A percentile compares a stretch with the other conserved stretches of the same genome.
These are phyloP conservation scores for Cryptosporidium ryanae DNA, from an alignment of 169 alveolate species.

Conservation along the genomic window DNA sequence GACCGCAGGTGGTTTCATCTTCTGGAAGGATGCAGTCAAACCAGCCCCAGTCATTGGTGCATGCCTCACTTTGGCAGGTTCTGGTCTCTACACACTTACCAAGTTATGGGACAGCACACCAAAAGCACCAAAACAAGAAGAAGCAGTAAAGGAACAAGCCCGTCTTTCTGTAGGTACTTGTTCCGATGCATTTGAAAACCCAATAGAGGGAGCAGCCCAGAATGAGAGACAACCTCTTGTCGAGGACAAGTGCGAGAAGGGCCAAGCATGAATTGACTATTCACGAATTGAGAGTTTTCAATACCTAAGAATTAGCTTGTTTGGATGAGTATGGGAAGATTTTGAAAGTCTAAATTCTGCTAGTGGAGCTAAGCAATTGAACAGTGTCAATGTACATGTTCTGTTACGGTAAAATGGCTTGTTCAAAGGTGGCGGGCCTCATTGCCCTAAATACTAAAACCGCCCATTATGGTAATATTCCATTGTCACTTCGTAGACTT, in stretches of 20 bases:
- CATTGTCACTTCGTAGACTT: too few relatives aligned
- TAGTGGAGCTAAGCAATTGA: too few relatives aligned
- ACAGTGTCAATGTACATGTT: conserved; percentile 8
- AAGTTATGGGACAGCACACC: conserved; percentile 71
- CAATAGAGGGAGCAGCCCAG: conserved; percentile 37
- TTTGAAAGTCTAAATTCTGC: background rate
- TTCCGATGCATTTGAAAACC: conserved; percentile 71
- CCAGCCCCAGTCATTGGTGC: conserved; percentile 75
- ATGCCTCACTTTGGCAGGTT: conserved; percentile 70
- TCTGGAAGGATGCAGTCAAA: conserved; percentile 53
- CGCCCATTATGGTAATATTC: too few relatives aligned
- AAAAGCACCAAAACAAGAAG: conserved; percentile 60
- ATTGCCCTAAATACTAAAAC: too few relatives aligned
- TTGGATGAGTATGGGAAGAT: conserved; percentile 2
- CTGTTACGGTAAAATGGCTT: too few relatives aligned
- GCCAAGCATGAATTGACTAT: conserved; percentile 25
- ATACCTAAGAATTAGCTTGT: background rate
- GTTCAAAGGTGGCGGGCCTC: too few relatives aligned
- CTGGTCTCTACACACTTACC: conserved; percentile 62
- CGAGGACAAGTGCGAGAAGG: conserved; percentile 65
- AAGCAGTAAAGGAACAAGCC: conserved; percentile 65
- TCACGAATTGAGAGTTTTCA: background rate
- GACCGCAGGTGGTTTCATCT: conserved; percentile 73
- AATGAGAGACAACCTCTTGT: conserved; percentile 69
- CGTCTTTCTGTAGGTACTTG: conserved; percentile 72